Percentiles rank a stretch among this genome's conserved stretches.
These are phyloP conservation scores for Peronospora farinosa DNA, from an alignment of 352 stramenopile genomes.

Conservation along the genomic window DNA sequence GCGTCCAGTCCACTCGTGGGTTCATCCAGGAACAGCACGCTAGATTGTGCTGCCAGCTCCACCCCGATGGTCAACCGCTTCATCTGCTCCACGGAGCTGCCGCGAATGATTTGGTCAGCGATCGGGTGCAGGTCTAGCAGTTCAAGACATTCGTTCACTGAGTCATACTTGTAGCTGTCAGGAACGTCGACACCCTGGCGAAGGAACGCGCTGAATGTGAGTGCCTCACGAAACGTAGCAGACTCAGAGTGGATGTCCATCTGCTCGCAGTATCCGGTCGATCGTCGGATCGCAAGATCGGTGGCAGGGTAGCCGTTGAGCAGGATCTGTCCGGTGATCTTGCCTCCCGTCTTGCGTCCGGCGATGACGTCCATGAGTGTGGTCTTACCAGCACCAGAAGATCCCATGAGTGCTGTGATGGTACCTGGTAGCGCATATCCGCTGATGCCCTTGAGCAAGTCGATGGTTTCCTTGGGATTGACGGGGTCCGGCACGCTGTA, in stretches of 20 bases:
- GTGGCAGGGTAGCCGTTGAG: no score
- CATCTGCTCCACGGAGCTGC: conserved; percentile 25
- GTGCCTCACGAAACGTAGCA: no score
- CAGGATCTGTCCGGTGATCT: no score
- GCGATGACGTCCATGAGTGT: no score
- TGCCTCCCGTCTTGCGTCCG: no score
- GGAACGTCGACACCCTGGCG: conserved; percentile 28
- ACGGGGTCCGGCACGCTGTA: conserved; percentile 10
- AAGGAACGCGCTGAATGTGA: no score
- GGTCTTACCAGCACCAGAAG: no score
- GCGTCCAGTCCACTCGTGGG: conserved; percentile 84
- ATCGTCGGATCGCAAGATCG: no score
- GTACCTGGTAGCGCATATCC: no score
- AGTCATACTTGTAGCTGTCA: conserved; percentile 23
- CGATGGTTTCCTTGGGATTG: no score
- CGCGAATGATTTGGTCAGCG: conserved; percentile 33
- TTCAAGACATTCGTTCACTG: conserved; percentile 23
- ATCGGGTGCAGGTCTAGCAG: conserved; percentile 20
- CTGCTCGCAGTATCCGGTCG: conserved; percentile 58
- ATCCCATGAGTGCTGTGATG: no score
- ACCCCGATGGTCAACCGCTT: conserved; percentile 35
- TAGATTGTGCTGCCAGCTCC: conserved; percentile 20
- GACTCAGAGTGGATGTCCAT: conserved; percentile 77
- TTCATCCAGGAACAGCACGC: conserved; percentile 46
- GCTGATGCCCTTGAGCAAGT: no score